These are phyloP conservation scores for Rubia balearica DNA, from an alignment of 305 asterid species.

Conservation along the genomic window DNA sequence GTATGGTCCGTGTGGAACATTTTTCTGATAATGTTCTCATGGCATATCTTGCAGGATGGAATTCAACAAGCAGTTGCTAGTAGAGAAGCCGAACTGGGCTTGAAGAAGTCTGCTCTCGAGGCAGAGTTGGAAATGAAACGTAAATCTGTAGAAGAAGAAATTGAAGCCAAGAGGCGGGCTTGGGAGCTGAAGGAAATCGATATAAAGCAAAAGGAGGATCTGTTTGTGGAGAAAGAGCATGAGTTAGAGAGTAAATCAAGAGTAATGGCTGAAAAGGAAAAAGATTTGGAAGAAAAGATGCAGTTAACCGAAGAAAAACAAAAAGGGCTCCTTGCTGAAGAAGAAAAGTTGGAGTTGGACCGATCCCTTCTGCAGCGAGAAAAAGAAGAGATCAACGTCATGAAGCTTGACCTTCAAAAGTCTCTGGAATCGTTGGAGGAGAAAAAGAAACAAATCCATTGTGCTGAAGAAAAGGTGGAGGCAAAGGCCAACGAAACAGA, in stretches of 20 bases:
- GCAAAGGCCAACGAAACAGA: constrained; percentile 73
- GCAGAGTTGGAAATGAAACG: constrained; percentile 58
- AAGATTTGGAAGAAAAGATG: constrained; percentile 53
- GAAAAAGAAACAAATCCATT: constrained; percentile 40
- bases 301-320: constrained; percentile 46
- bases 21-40: constrained; percentile 14
- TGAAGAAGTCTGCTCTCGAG: constrained; percentile 50
- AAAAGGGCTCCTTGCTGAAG: constrained; percentile 41
- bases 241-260: constrained; percentile 49
- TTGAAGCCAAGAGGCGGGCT: constrained; percentile 58
- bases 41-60: constrained; percentile 46
- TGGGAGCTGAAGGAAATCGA: constrained; percentile 91
- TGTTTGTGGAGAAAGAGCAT: constrained; percentile 57
- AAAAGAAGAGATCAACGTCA: constrained; percentile 39
- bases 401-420: constrained; percentile 54
- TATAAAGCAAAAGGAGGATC: constrained; percentile 65
- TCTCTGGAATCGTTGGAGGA: constrained; percentile 57
- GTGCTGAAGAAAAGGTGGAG: constrained; percentile 57
- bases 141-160: constrained; percentile 67
- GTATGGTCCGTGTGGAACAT: neutral
- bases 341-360: constrained; percentile 47
- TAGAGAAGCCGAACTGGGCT: constrained; percentile 51
- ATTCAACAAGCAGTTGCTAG: constrained; percentile 43
- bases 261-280: constrained; percentile 48
- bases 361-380: constrained; percentile 41